These are phyloP conservation scores for Populus tomentosa DNA, from an alignment of 441 rosid species.

Conservation along the genomic window DNA sequence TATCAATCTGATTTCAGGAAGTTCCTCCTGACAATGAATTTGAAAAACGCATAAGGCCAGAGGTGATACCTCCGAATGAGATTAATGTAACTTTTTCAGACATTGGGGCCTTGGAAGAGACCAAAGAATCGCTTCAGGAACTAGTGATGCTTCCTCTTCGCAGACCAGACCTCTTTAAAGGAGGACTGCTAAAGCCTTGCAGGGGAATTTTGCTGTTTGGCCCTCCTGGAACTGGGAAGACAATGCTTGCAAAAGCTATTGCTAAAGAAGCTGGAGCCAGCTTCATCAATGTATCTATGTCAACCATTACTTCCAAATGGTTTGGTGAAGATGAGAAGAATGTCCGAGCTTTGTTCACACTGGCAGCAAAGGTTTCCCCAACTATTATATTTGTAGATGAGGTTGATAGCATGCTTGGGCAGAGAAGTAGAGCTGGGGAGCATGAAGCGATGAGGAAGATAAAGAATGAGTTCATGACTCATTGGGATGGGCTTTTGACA, in stretches of 20 bases:
- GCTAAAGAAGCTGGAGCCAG: constrained; percentile 79
- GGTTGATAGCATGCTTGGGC: constrained; percentile 87
- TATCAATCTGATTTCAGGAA: constrained; percentile 23
- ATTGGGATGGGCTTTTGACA: constrained; percentile 71
- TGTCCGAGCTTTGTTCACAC: constrained; percentile 64
- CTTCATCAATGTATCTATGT: constrained; percentile 76
- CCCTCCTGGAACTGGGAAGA: constrained; percentile 81
- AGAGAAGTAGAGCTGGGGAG: constrained; percentile 68
- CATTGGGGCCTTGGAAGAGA: constrained; percentile 68
- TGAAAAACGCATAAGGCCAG: constrained; percentile 79
- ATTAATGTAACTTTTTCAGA: constrained; percentile 58
- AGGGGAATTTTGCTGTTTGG: constrained; percentile 73
- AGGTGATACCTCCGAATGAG: constrained; percentile 63
- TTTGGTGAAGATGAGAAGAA: constrained; percentile 85
- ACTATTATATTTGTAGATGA: constrained; percentile 75
- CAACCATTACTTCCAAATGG: constrained; percentile 77
- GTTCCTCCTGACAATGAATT: constrained; percentile 62
- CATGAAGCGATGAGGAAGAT: constrained; percentile 85
- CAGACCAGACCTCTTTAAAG: constrained; percentile 66
- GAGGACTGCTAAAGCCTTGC: constrained; percentile 74
- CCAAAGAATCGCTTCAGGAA: constrained; percentile 76
- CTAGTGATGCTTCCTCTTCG: constrained; percentile 78
- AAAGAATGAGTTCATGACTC: constrained; percentile 82
- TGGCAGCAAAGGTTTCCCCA: constrained; percentile 75
- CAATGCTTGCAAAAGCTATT: constrained; percentile 80